Evolutionary conservation across 2,329 filamentous ascomycete species (phyloP).

Genomic region (Stenocarpella maydis): DNA sequence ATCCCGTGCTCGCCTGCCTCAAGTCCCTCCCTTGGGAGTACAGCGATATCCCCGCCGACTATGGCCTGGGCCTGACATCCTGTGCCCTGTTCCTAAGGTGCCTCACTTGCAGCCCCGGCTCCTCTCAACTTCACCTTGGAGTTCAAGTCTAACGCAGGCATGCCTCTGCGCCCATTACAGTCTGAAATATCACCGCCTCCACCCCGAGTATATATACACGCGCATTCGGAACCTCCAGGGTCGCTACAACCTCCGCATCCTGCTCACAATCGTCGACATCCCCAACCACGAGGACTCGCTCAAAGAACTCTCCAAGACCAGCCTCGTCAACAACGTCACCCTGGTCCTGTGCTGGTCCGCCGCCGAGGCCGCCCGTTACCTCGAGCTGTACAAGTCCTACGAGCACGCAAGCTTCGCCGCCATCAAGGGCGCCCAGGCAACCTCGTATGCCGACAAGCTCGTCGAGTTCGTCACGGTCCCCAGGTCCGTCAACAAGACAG

Average conservation of each 20-base stretch:
- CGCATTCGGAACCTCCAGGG: slow-evolving; percentile 85
- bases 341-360: slow-evolving; percentile 94
- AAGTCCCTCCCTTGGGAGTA: slow-evolving; percentile 93
- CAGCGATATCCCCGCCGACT: slow-evolving; percentile 95
- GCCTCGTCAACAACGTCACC: slow-evolving; percentile 90
- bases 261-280: slow-evolving; percentile 94
- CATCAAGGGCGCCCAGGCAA: slow-evolving; percentile 86
- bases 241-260: slow-evolving; percentile 84
- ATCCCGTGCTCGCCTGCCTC: slow-evolving; percentile 86
- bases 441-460: slow-evolving; percentile 84
- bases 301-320: slow-evolving; percentile 91
- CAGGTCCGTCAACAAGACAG: slow-evolving; percentile 90
- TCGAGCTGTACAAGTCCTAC: slow-evolving; percentile 94
- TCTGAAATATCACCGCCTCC: slow-evolving; percentile 95
- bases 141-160: slow-evolving; percentile 1
- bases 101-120: not conserved
- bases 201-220: slow-evolving; percentile 97
- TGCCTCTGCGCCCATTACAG: slow-evolving; percentile 47
- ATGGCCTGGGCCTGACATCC: slow-evolving; percentile 84
- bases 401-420: slow-evolving; percentile 83
- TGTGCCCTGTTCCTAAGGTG: slow-evolving; percentile 87
- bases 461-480: slow-evolving; percentile 94
- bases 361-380: slow-evolving; percentile 89
- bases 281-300: slow-evolving; percentile 90
- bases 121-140: not conserved